Base-by-base conservation (phyloP, 2,329 filamentous ascomycete species). In the Microsporum ferrugineum region DNA sequence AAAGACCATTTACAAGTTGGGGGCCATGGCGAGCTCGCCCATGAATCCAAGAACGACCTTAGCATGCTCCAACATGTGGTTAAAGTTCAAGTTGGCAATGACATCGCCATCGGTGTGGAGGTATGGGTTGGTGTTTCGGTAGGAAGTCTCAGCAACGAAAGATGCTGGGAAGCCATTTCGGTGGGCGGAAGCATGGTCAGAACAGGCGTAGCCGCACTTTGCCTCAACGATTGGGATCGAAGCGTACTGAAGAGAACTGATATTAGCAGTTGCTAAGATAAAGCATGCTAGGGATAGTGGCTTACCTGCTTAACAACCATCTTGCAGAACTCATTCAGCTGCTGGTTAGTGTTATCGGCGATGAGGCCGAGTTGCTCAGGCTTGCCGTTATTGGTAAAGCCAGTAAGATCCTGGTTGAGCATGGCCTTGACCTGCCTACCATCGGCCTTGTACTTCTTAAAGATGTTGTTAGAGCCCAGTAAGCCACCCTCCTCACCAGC, bases 361-460 rank as follows among this genome's bases (percentile, higher is more conserved):
- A 97, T 95, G 57, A 97, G 90, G 47, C 92, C 92, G 2, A 97
- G 88, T 53, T 85, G 87, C 79, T 96, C 92, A 3, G 85, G 82
- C 73, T 89, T 81, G 62, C 91, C 91, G 2, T 89, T 87, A 72
- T 91, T 84, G 2, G 91, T 82, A 71, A 88, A 96, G n/a, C 92
- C 92, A 1, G 90, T 95, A 92, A 97, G 97, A 75, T 97, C 92
- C 76, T 97, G 92, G 78, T 97, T 92, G 59, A 97, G 82, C 94
- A 97, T 97, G 36, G 92, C 92, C 77, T 92, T 95, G 73, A 97
- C 81, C 66, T 92, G 85, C 33, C 87, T 82, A 34, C 82, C 81
- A 23, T 82, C 75, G 72, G 86, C 84, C 75, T 89, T 86, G 71
- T 97, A 97, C 8, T 83, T 77, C 56, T 83, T 81, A 79, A 96